phyloP scores from a whole-genome alignment of 208 protist species.

The Trypanosomatidae sp. region DNA sequence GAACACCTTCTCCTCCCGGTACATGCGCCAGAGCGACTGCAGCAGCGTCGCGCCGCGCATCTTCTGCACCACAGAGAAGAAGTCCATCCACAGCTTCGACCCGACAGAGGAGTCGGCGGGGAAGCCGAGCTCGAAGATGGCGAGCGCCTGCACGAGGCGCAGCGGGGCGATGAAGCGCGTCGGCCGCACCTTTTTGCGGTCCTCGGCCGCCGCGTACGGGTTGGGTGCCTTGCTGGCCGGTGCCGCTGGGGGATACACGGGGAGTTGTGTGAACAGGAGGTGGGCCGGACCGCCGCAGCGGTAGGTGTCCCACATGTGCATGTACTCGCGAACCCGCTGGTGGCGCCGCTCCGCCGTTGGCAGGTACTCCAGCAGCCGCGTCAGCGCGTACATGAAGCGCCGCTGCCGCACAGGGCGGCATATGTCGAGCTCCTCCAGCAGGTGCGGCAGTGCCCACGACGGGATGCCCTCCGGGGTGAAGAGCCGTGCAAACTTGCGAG shows the following conservation, averaged over 20 bases:
- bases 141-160: slow-evolving; percentile 67
- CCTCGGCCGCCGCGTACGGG: slow-evolving; percentile 15
- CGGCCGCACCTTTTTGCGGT: slow-evolving; percentile 2
- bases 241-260: slow-evolving; percentile 42
- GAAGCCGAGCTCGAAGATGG: slow-evolving; percentile 71
- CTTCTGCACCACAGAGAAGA: slow-evolving; percentile 72
- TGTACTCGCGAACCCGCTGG: slow-evolving; percentile 53
- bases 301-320: slow-evolving; percentile 63
- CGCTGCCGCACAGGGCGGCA: slow-evolving; percentile 67
- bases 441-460: slow-evolving; percentile 66
- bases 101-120: slow-evolving; percentile 71
- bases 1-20: slow-evolving; percentile 50
- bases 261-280: slow-evolving; percentile 46
- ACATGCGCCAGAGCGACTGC: slow-evolving; percentile 87
- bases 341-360: slow-evolving; percentile 54
- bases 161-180: slow-evolving; percentile 50
- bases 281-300: slow-evolving; percentile 51
- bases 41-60: slow-evolving; percentile 69
- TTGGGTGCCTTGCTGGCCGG: slow-evolving; percentile 7
- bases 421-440: slow-evolving; percentile 76
- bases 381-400: slow-evolving; percentile 67
- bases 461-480: slow-evolving; percentile 62
- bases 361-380: slow-evolving; percentile 65
- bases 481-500: slow-evolving; percentile 59
- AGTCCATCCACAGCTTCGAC: slow-evolving; percentile 76